Base-by-base conservation (phyloP, 495 filamentous ascomycete species). In the Niebla homalea region DNA sequence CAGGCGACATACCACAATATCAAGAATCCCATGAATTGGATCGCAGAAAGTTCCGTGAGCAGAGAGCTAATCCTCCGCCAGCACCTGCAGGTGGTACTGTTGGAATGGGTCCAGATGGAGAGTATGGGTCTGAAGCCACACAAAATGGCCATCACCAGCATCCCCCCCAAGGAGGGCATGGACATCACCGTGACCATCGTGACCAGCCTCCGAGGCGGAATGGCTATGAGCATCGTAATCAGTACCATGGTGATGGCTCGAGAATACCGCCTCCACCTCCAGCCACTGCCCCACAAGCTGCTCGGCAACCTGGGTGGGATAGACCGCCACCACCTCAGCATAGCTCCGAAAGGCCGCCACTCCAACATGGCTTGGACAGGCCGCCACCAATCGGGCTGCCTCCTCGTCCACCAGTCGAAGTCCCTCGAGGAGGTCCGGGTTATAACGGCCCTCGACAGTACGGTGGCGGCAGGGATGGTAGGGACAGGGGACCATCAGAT, bases 21-120 rank as follows among this genome's bases (percentile, higher is more conserved):
- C 84, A 92, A 55, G 93, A 97, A 55, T 94, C 87, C 16, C 92
- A 99, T 67, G 92, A 99, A 65, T 70, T 97, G 19, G 92, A 99
- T 59, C 80, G 92, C 32, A 78, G 88, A 50, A 90, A 87, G 62
- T 85, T 88, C 59, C 83, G 90, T 52, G 79, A 83, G 52, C 77
- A 89, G 53, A 83, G 83, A 59, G 80, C 79, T 12, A 79, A 78
- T 15, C 71, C 87, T 42, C 90, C 92, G 21, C 92, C 92, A 16
- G 89, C 88, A 18, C 93, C 92, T 12, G 85, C 88, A 55, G 88
- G 87, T 19, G 87, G 85, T 14, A 87, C 84, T 11, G 85, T 93
- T 18, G 90, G 92, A 15, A 79, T 81, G 56, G 81, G 83, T 16
- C 76, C 78, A 26, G 78, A 79, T 57, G 76, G 77, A 46, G 80